Conservation (phyloP, 805 yeast species). For the Yamadazyma endophytica region DNA sequence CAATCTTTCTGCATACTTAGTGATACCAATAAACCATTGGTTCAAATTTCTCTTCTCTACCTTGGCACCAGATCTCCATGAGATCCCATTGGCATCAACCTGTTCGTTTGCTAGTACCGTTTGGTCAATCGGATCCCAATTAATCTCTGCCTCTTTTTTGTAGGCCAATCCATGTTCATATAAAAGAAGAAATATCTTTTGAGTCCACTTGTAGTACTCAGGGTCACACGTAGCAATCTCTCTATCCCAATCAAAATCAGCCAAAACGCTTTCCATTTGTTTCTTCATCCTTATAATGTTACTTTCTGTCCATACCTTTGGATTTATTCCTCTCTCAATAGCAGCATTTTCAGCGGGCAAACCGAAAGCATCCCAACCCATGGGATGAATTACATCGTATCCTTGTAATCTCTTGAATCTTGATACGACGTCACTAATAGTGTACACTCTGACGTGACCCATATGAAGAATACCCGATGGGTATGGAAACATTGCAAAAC, state of each 20-base stretch:
- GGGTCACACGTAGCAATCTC: constrained; percentile 85
- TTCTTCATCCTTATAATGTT: constrained; percentile 84
- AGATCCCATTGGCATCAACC: constrained; percentile 83
- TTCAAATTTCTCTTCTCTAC: constrained; percentile 79
- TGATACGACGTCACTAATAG: constrained; percentile 81
- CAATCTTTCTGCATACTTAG: constrained; percentile 70
- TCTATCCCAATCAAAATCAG: constrained; percentile 90
- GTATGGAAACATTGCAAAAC: constrained; percentile 90
- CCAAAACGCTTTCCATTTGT: constrained; percentile 75
- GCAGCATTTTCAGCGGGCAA: constrained; percentile 99
- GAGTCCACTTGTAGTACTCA: constrained; percentile 91
- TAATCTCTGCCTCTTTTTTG: constrained; percentile 80
- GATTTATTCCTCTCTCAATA: constrained; percentile 73
- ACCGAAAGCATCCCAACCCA: constrained; percentile 99
- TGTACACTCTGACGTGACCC: constrained; percentile 92
- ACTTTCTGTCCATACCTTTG: constrained; percentile 74
- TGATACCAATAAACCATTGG: constrained; percentile 94
- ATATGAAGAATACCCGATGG: constrained; percentile 92
- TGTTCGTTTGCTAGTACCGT: constrained; percentile 96
- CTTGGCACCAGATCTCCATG: constrained; percentile 96
- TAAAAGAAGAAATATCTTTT: constrained; percentile 71
- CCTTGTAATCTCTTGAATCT: constrained; percentile 78
- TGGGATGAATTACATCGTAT: constrained; percentile 79
- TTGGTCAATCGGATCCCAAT: constrained; percentile 96
- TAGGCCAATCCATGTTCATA: constrained; percentile 80